These are phyloP conservation scores for Aureobasidium sp. DNA, from an alignment of 2,329 filamentous ascomycete genomes.

Conservation along the genomic window DNA sequence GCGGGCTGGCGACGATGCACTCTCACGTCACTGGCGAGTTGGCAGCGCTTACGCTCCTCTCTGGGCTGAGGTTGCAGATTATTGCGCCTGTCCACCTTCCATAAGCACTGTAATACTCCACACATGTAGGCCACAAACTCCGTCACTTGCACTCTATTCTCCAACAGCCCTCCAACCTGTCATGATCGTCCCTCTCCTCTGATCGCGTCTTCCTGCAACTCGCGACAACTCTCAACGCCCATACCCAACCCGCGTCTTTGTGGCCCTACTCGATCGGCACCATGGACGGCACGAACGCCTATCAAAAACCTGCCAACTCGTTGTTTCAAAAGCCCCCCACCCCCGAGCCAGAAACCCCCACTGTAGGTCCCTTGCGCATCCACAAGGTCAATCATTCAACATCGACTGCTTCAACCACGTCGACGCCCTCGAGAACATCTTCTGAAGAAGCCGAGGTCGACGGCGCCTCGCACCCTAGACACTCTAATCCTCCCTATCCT, in stretches of 20 bases:
- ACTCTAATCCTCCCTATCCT: constrained; percentile 49
- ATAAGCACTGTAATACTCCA: background rate
- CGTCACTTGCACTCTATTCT: background rate
- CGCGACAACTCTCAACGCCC: constrained; percentile 7
- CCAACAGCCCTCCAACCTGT: background rate
- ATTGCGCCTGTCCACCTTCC: background rate
- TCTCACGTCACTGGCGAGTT: constrained; percentile 9
- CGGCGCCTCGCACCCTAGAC: constrained; percentile 40
- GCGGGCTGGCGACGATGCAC: constrained; percentile 1
- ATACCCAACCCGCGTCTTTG: constrained; percentile 1
- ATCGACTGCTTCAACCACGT: constrained; percentile 29
- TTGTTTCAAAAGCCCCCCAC: too few species aligned
- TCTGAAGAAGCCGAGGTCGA: constrained; percentile 61
- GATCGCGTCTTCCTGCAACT: constrained; percentile 1
- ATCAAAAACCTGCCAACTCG: constrained; percentile 52
- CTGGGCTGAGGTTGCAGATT: background rate
- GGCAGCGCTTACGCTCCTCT: constrained; percentile 15
- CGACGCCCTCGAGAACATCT: constrained; percentile 44
- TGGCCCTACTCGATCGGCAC: background rate
- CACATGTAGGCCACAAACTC: constrained; percentile 1
- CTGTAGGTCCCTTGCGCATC: constrained; percentile 70
- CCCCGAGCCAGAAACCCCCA: constrained; percentile 57
- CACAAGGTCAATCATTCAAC: constrained; percentile 58
- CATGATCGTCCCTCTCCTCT: constrained; percentile 8
- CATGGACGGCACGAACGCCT: constrained; percentile 24